Evolutionary conservation across 768 basidiomycete genomes (phyloP).

Genomic region (Lentinula sp.): DNA sequence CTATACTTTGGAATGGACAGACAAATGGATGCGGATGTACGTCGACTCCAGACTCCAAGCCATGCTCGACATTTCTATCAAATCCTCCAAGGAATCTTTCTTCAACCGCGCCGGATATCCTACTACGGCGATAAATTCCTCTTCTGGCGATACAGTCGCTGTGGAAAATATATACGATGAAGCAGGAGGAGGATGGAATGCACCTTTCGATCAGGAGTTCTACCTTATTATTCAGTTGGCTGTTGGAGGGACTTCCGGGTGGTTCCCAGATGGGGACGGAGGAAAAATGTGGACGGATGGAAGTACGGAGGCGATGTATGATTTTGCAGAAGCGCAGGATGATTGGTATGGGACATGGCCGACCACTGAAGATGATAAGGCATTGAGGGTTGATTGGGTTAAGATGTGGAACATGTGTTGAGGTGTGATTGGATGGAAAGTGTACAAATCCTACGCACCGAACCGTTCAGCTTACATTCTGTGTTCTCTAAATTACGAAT

Average conservation of each 20-base stretch:
- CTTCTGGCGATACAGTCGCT: conserved; percentile 28
- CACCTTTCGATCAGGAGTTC: conserved; percentile 87
- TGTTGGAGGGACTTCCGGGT: conserved; percentile 80
- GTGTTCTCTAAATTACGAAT: too few species aligned
- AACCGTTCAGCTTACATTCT: too few species aligned
- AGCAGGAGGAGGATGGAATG: conserved; percentile 42
- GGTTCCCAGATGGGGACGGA: conserved; percentile 80
- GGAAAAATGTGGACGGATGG: conserved; percentile 75
- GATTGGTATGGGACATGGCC: conserved; percentile 76
- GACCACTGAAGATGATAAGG: conserved; percentile 42
- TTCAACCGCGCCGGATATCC: conserved; percentile 73
- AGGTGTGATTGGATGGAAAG: neutral
- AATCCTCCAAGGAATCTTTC: conserved; percentile 48
- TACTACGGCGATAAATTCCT: conserved; percentile 49
- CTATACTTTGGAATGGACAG: conserved; percentile 74
- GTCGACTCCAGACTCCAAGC: conserved; percentile 66
- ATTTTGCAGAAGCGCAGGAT: conserved; percentile 55
- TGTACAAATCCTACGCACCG: too few species aligned
- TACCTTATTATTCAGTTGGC: conserved; percentile 74
- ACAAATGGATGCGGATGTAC: conserved; percentile 64
- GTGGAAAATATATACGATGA: conserved; percentile 59
- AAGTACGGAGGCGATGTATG: conserved; percentile 51
- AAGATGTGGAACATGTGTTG: conserved; percentile 40
- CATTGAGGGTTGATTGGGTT: conserved; percentile 58
- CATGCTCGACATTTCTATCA: conserved; percentile 53